phyloP scores from a whole-genome alignment of 257 asterid species.

The Penstemon newberryi region DNA sequence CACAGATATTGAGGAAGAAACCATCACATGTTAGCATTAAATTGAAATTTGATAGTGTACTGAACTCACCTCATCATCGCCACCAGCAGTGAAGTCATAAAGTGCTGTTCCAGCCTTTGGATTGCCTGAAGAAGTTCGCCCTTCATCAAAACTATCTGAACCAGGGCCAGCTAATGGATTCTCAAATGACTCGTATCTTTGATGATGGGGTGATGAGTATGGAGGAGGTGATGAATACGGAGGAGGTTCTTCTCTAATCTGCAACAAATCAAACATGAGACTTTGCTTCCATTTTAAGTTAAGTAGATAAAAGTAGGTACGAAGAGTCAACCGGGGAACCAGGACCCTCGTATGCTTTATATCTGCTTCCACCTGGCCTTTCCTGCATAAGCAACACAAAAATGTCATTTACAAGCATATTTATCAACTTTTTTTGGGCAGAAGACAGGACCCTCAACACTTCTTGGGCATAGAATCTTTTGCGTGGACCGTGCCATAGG shows the following conservation, averaged over 20 bases:
- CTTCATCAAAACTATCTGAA: conserved; percentile 73
- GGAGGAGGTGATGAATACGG: conserved; percentile 96
- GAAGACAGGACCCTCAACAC: conserved; percentile 1
- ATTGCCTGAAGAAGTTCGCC: conserved; percentile 70
- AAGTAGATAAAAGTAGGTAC: conserved; percentile 23
- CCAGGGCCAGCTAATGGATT: conserved; percentile 88
- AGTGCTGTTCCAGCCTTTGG: conserved; percentile 79
- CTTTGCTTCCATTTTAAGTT: conserved; percentile 16
- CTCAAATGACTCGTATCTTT: conserved; percentile 80
- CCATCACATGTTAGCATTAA: conserved; percentile 9
- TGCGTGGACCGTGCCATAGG: background rate
- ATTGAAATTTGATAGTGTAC: background rate
- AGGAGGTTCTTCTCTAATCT: conserved; percentile 99
- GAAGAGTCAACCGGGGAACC: conserved; percentile 67
- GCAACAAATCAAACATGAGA: conserved; percentile 35
- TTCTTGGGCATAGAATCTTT: background rate
- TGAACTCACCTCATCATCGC: conserved; percentile 89
- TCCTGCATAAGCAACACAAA: conserved; percentile 60
- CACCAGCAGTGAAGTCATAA: conserved; percentile 99
- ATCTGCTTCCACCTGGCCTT: conserved; percentile 66
- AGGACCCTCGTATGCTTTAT: conserved; percentile 57
- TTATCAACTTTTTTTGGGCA: conserved; percentile 13
- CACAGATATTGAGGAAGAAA: background rate
- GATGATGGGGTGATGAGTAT: conserved; percentile 83
- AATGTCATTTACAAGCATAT: conserved; percentile 23